These are phyloP conservation scores for Saccharomyces pastorianus DNA, from an alignment of 1,139 yeast species.

Conservation along the genomic window DNA sequence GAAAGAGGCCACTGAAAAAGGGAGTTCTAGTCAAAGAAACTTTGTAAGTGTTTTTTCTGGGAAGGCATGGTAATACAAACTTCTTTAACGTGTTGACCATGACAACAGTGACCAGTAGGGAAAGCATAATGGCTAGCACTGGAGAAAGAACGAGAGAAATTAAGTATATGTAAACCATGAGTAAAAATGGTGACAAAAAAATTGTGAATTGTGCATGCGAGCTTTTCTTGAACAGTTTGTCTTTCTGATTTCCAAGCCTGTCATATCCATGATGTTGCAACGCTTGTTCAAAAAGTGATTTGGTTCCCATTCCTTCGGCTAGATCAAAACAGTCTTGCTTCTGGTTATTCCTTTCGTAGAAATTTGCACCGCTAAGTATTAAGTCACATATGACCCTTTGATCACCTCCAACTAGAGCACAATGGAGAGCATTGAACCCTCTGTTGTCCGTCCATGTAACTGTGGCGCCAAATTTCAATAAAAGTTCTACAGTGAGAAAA, in stretches of 20 bases:
- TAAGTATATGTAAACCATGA: conserved; percentile 41
- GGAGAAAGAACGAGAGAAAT: conserved; percentile 26
- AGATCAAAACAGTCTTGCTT: conserved; percentile 58
- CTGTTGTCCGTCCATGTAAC: conserved; percentile 50
- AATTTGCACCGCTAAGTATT: conserved; percentile 59
- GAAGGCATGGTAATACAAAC: not conserved
- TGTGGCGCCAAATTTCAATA: conserved; percentile 65
- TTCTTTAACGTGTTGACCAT: not conserved
- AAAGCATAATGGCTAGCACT: conserved; percentile 17
- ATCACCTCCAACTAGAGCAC: conserved; percentile 73
- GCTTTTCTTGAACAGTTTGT: conserved; percentile 32
- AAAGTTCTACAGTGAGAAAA: conserved; percentile 56
- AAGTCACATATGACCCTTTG: conserved; percentile 35
- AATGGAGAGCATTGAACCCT: conserved; percentile 70
- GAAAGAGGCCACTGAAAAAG: not conserved
- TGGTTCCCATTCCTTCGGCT: conserved; percentile 67
- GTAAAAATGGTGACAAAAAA: conserved; percentile 51
- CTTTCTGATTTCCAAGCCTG: conserved; percentile 22
- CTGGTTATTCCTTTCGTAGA: conserved; percentile 46
- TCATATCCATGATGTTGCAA: conserved; percentile 1
- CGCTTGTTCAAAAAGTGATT: conserved; percentile 44
- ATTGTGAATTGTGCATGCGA: conserved; percentile 49
- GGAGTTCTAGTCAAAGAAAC: not conserved
- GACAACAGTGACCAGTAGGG: not conserved
- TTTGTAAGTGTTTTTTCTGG: not conserved